Evolutionary conservation across 2,329 filamentous ascomycete species (phyloP).

Genomic region (Cephalotrichum gorgonifer): DNA sequence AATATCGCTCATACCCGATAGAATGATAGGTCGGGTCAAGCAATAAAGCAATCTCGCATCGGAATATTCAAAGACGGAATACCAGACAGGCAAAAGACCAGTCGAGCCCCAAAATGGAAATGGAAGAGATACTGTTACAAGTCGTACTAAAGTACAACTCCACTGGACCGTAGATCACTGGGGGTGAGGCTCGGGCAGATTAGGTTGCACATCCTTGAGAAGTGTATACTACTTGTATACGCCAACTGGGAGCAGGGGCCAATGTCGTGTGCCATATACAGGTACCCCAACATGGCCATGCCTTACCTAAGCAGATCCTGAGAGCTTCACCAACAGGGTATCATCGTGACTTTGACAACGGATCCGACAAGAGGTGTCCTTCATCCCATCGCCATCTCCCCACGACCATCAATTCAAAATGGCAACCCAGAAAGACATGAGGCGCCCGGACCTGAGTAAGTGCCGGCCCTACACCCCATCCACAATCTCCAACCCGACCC

Average conservation of each 20-base stretch:
- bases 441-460: conserved; percentile 62
- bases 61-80: no score
- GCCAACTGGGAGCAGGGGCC: background rate
- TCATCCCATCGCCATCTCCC: background rate
- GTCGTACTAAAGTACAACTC: no score
- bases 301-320: background rate
- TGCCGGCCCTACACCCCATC: conserved; percentile 5
- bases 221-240: no score
- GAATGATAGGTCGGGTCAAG: no score
- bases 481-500: background rate
- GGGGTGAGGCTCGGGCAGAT: no score
- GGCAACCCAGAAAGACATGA: conserved; percentile 67
- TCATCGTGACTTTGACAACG: background rate
- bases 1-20: no score
- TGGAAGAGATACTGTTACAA: no score
- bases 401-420: conserved; percentile 26
- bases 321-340: background rate
- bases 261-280: background rate
- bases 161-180: no score
- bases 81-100: no score
- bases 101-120: no score
- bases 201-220: no score
- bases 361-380: background rate
- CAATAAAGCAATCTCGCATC: no score
- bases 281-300: background rate